These are phyloP conservation scores for Hypoxylon intermedium DNA, from an alignment of 495 filamentous ascomycete species.

Conservation along the genomic window DNA sequence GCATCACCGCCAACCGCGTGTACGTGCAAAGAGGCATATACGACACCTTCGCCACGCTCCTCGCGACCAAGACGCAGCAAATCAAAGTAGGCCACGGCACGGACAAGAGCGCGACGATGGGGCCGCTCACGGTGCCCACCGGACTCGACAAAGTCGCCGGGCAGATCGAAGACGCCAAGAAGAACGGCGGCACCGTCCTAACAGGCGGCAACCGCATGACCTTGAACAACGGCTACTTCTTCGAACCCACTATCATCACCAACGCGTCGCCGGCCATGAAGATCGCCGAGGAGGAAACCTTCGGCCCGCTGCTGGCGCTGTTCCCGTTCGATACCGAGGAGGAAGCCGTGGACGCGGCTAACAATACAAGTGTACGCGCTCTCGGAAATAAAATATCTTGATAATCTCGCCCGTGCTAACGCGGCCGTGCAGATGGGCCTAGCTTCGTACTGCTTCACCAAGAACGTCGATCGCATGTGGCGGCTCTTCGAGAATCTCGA, in stretches of 20 bases:
- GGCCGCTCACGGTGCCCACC: slow-evolving; percentile 69
- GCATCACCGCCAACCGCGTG: slow-evolving; percentile 75
- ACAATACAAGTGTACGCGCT: slow-evolving; percentile 62
- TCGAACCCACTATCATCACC: slow-evolving; percentile 72
- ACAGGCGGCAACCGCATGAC: slow-evolving; percentile 59
- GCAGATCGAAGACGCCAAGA: slow-evolving; percentile 69
- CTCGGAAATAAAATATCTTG: no score
- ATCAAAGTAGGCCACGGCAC: slow-evolving; percentile 72
- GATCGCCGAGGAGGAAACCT: slow-evolving; percentile 72
- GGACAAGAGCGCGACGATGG: slow-evolving; percentile 66
- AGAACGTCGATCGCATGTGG: slow-evolving; percentile 76
- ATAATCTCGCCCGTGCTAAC: not conserved
- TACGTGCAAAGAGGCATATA: slow-evolving; percentile 70
- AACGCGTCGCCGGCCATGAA: slow-evolving; percentile 68
- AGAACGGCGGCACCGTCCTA: slow-evolving; percentile 65
- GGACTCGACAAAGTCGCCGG: slow-evolving; percentile 67
- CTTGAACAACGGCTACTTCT: slow-evolving; percentile 66
- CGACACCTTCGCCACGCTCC: slow-evolving; percentile 59
- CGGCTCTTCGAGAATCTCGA: slow-evolving; percentile 75
- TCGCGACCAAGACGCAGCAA: slow-evolving; percentile 61
- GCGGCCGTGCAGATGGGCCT: slow-evolving; percentile 61
- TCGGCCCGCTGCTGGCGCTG: slow-evolving; percentile 71
- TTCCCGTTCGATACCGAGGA: slow-evolving; percentile 75
- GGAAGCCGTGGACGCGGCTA: slow-evolving; percentile 67
- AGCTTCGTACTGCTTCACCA: slow-evolving; percentile 76